phyloP scores from a whole-genome alignment of 164 flowering plant genomes.

The Stephania cephalantha region DNA sequence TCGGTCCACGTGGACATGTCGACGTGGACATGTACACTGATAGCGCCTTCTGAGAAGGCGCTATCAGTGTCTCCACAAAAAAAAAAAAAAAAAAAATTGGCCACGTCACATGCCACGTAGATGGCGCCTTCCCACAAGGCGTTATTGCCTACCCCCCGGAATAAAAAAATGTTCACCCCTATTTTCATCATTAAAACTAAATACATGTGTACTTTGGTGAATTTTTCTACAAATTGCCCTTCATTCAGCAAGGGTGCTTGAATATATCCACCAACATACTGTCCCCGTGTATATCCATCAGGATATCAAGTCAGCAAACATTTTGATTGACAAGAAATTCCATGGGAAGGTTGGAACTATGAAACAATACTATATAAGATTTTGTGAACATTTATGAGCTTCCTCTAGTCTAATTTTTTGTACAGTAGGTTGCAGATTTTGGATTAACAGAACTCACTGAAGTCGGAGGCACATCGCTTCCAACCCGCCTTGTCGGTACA shows the following conservation, averaged over 20 bases:
- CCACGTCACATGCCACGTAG: no score
- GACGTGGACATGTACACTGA: no score
- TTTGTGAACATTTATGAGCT: neutral
- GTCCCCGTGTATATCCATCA: constrained; percentile 93
- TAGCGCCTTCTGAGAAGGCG: no score
- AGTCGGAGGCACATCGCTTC: constrained; percentile 58
- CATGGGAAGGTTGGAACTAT: constrained; percentile 63
- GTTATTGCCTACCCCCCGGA: no score
- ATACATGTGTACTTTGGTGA: no score
- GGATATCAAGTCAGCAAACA: constrained; percentile 92
- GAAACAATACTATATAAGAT: neutral
- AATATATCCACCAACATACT: constrained; percentile 92
- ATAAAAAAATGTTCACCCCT: no score
- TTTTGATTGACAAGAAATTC: constrained; percentile 81
- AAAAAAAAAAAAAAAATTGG: no score
- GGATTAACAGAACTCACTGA: constrained; percentile 85
- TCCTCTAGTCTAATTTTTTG: neutral
- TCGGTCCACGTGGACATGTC: no score
- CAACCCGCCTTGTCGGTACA: constrained; percentile 75
- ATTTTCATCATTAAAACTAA: no score
- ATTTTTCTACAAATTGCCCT: no score
- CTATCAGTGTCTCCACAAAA: no score
- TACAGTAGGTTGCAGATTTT: constrained; percentile 83
- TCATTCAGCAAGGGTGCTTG: constrained; percentile 95
- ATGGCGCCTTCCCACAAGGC: no score